These are phyloP conservation scores for Bretschneidera sinensis DNA, from an alignment of 345 rosid genomes.

Conservation along the genomic window DNA sequence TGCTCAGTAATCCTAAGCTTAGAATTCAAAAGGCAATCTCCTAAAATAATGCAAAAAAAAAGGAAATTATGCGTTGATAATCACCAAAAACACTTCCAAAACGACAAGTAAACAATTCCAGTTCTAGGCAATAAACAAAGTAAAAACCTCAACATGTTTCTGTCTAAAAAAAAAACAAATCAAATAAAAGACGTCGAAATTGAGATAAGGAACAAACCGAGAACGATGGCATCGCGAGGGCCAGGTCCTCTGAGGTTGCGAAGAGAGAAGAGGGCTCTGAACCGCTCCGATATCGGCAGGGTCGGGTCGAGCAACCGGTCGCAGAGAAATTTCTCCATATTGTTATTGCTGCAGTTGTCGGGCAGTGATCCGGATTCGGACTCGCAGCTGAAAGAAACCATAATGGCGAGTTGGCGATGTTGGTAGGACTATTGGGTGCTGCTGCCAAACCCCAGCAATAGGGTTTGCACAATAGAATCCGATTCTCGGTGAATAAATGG, in stretches of 20 bases:
- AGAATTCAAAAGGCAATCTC: too few species aligned
- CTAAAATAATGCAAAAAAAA: not conserved
- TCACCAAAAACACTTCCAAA: slow-evolving; percentile 1
- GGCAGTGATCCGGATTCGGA: slow-evolving; percentile 20
- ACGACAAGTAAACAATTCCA: too few species aligned
- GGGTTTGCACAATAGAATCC: too few species aligned
- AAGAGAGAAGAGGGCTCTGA: slow-evolving; percentile 89
- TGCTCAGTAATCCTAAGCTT: too few species aligned
- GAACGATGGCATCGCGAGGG: slow-evolving; percentile 73
- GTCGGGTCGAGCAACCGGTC: slow-evolving; percentile 53
- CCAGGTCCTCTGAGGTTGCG: slow-evolving; percentile 87
- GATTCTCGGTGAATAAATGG: too few species aligned
- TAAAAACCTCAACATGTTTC: too few species aligned
- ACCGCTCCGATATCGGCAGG: slow-evolving; percentile 75
- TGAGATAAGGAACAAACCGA: slow-evolving; percentile 25
- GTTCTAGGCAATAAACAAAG: too few species aligned
- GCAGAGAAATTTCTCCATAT: slow-evolving; percentile 69
- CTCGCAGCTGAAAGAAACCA: slow-evolving; percentile 24
- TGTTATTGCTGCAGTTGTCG: slow-evolving; percentile 13
- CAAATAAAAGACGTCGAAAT: too few species aligned
- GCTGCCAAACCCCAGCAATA: too few species aligned
- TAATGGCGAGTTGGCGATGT: slow-evolving; percentile 7
- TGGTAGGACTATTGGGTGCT: too few species aligned
- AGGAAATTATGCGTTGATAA: not conserved
- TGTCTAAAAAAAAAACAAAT: too few species aligned